Evolutionary conservation across 1,284 basidiomycete genomes (phyloP).

Genomic region (Cystobasidium slooffiae): DNA sequence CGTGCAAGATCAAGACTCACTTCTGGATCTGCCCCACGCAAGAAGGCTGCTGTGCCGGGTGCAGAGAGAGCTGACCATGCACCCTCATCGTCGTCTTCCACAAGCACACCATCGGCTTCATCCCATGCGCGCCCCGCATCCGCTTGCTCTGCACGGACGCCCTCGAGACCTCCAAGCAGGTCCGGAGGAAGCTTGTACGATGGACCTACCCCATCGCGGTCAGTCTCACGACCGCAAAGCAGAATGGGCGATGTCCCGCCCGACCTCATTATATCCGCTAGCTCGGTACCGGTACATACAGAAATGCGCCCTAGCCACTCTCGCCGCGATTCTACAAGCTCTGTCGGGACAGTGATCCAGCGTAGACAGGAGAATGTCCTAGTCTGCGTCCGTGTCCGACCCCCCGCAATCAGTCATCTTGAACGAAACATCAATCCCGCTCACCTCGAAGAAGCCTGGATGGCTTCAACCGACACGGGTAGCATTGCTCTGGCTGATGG

Average conservation of each 20-base stretch:
- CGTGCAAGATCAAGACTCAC: slow-evolving; percentile 49
- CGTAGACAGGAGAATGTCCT: slow-evolving; percentile 49
- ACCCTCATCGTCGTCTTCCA: neutral
- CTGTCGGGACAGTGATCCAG: slow-evolving; percentile 4
- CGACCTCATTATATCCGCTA: slow-evolving; percentile 22
- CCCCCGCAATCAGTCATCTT: slow-evolving; percentile 45
- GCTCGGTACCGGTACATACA: neutral
- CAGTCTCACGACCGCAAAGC: slow-evolving; percentile 15
- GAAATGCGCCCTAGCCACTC: neutral
- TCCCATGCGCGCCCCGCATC: neutral
- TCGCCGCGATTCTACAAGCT: slow-evolving; percentile 29
- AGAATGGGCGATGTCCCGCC: slow-evolving; percentile 21
- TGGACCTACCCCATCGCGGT: neutral
- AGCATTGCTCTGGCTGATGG: slow-evolving; percentile 39
- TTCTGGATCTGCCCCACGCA: slow-evolving; percentile 47
- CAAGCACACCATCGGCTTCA: neutral
- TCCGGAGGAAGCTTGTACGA: slow-evolving; percentile 12
- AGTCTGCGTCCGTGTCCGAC: slow-evolving; percentile 51
- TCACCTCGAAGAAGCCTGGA: slow-evolving; percentile 48
- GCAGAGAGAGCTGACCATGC: slow-evolving; percentile 49
- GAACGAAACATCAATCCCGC: slow-evolving; percentile 30
- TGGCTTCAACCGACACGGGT: slow-evolving; percentile 16
- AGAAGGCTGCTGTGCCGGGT: slow-evolving; percentile 48
- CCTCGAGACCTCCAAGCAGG: slow-evolving; percentile 15
- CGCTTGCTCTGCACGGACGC: slow-evolving; percentile 6